Evolutionary conservation across 1,139 yeast genomes (phyloP).

Genomic region (Groenewaldozyma sp.): DNA sequence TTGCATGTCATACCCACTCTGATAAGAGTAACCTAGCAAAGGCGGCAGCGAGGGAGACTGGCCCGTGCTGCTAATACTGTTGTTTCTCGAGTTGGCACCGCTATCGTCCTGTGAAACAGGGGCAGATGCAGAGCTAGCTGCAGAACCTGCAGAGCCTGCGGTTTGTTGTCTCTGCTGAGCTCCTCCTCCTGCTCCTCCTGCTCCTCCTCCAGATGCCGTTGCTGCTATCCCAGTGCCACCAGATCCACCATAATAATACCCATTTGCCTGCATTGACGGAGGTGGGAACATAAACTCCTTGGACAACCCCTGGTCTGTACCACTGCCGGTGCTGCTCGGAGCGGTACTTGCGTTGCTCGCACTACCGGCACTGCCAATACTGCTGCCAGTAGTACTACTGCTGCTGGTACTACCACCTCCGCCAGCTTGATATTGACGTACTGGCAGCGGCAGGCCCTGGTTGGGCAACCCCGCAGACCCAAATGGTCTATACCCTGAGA

Average conservation of each 20-base stretch:
- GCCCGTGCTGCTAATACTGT: not conserved
- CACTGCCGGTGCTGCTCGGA: not conserved
- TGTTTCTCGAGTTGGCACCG: not conserved
- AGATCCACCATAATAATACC: not conserved
- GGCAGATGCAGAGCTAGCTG: not conserved
- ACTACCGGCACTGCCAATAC: conserved; percentile 4
- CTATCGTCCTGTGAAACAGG: not conserved
- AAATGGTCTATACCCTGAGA: conserved; percentile 17
- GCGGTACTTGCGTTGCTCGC: not conserved
- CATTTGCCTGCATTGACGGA: conserved; percentile 1
- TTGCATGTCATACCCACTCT: not conserved
- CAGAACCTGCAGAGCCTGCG: not conserved
- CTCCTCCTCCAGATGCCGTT: not conserved
- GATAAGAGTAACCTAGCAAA: not conserved
- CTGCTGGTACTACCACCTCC: conserved; percentile 4
- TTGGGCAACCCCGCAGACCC: conserved; percentile 12
- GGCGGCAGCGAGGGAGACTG: conserved; percentile 2
- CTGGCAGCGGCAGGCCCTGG: conserved; percentile 6
- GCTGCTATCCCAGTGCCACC: not conserved
- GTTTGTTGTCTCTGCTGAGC: too few relatives aligned
- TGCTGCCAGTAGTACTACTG: conserved; percentile 1
- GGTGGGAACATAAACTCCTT: conserved; percentile 3
- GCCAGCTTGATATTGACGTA: conserved; percentile 5
- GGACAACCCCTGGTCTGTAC: not conserved
- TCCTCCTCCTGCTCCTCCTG: not conserved